Conservation (phyloP, 2,329 filamentous ascomycete species). For the Penicillium sp. region DNA sequence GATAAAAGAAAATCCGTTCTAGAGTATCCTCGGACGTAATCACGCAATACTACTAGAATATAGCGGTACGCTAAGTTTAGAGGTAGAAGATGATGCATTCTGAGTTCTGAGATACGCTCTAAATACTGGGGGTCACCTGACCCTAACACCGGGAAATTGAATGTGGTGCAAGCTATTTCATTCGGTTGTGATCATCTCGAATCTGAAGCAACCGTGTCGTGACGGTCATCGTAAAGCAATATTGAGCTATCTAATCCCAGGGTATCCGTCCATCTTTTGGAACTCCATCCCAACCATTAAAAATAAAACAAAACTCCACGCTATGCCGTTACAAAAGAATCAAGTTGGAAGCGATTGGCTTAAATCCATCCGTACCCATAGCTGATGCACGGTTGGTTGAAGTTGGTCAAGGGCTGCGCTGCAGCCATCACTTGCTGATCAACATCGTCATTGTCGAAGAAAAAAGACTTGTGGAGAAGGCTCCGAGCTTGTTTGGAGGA, state of each 20-base stretch:
- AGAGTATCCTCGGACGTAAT: too few relatives aligned
- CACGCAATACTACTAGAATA: too few relatives aligned
- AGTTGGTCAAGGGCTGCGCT: slow-evolving; percentile 24
- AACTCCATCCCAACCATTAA: slow-evolving; percentile 15
- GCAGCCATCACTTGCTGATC: slow-evolving; percentile 22
- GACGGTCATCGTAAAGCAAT: neutral
- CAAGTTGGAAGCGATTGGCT: slow-evolving; percentile 9
- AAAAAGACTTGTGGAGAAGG: slow-evolving; percentile 31
- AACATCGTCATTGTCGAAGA: slow-evolving; percentile 29
- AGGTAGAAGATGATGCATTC: too few relatives aligned
- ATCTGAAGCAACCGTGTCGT: neutral
- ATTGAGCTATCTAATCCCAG: slow-evolving; percentile 9
- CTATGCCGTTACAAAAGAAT: slow-evolving; percentile 28
- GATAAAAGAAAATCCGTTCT: too few relatives aligned
- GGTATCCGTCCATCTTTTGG: slow-evolving; percentile 26
- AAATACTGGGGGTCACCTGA: too few relatives aligned
- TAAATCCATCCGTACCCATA: slow-evolving; percentile 35
- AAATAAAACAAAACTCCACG: slow-evolving; percentile 27
- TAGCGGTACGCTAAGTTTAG: too few relatives aligned
- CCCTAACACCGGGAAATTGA: too few relatives aligned
- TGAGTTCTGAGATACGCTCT: too few relatives aligned
- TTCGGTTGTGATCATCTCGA: too few relatives aligned
- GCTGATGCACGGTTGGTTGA: slow-evolving; percentile 30
- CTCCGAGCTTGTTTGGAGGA: slow-evolving; percentile 22
- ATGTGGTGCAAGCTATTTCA: too few relatives aligned